Evolutionary conservation across 208 protist species (phyloP).

Genomic region (Phytomonas sp.): DNA sequence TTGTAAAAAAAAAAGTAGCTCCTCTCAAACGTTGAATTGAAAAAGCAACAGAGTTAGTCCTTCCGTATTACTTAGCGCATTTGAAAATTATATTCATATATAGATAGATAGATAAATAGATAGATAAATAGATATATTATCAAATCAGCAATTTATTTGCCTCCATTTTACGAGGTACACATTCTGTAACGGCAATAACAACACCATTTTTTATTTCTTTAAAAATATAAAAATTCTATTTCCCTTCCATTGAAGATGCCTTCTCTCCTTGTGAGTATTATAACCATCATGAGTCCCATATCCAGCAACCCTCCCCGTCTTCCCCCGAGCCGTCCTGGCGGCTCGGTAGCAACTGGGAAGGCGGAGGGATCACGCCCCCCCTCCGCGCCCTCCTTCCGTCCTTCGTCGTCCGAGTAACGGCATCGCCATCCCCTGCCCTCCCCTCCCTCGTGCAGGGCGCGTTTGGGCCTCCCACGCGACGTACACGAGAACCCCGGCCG

Average conservation of each 20-base stretch:
- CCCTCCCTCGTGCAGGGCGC: background rate
- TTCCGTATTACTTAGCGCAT: background rate
- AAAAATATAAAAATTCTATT: slow-evolving; percentile 2
- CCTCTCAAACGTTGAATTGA: slow-evolving; percentile 2
- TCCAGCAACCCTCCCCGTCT: too few relatives aligned
- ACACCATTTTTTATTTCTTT: background rate
- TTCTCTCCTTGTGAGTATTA: too few relatives aligned
- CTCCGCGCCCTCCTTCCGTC: too few relatives aligned
- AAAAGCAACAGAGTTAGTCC: too few relatives aligned
- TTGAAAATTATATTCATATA: slow-evolving; percentile 11
- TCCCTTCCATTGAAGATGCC: background rate
- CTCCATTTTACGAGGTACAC: slow-evolving; percentile 8
- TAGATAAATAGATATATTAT: slow-evolving; percentile 2
- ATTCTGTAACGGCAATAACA: background rate
- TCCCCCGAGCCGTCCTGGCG: too few relatives aligned
- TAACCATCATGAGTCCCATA: background rate
- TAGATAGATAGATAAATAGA: slow-evolving; percentile 13
- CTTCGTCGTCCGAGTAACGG: background rate
- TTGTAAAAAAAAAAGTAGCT: slow-evolving; percentile 5
- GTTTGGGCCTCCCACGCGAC: slow-evolving; percentile 48
- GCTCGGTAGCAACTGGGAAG: too few relatives aligned
- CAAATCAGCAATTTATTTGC: background rate
- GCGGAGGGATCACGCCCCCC: too few relatives aligned
- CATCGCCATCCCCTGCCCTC: background rate
- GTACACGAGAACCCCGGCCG: slow-evolving; percentile 30